Conservation (phyloP, 352 stramenopile genomes). For the Phytophthora tentaculata region DNA sequence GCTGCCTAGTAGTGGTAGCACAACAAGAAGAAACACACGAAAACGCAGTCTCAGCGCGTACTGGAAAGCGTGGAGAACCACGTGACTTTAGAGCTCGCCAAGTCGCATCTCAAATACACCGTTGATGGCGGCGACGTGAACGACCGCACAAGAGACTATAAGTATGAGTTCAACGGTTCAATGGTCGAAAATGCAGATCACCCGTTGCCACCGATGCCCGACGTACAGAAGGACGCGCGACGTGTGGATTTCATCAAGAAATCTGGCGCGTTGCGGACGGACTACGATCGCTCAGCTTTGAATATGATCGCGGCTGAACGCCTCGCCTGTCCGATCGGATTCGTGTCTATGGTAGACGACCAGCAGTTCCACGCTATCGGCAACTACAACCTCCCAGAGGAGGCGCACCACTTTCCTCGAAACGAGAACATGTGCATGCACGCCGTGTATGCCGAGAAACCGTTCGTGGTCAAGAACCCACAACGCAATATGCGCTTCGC, state of each 20-base stretch:
- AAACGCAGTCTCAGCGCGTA: slow-evolving; percentile 40
- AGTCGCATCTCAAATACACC: slow-evolving; percentile 28
- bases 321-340: slow-evolving; percentile 53
- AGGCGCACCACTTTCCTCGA: slow-evolving; percentile 22
- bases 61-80: slow-evolving; percentile 50
- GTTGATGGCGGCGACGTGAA: slow-evolving; percentile 21
- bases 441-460: slow-evolving; percentile 57
- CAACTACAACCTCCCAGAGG: slow-evolving; percentile 35
- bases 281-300: slow-evolving; percentile 52
- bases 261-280: slow-evolving; percentile 44
- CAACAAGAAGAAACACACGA: slow-evolving; percentile 9
- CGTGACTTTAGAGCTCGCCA: slow-evolving; percentile 39
- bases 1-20: slow-evolving; percentile 17
- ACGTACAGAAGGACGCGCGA: slow-evolving; percentile 47
- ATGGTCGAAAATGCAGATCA: slow-evolving; percentile 34
- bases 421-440: slow-evolving; percentile 61
- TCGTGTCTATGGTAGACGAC: slow-evolving; percentile 55
- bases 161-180: slow-evolving; percentile 43
- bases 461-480: slow-evolving; percentile 61
- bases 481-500: slow-evolving; percentile 56
- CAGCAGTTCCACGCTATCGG: slow-evolving; percentile 45
- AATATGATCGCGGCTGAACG: slow-evolving; percentile 53
- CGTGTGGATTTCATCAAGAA: slow-evolving; percentile 42
- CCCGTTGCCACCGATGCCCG: slow-evolving; percentile 42
- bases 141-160: slow-evolving; percentile 51